phyloP scores from a whole-genome alignment of 306 rosid genomes.

The Cicer bijugum region DNA sequence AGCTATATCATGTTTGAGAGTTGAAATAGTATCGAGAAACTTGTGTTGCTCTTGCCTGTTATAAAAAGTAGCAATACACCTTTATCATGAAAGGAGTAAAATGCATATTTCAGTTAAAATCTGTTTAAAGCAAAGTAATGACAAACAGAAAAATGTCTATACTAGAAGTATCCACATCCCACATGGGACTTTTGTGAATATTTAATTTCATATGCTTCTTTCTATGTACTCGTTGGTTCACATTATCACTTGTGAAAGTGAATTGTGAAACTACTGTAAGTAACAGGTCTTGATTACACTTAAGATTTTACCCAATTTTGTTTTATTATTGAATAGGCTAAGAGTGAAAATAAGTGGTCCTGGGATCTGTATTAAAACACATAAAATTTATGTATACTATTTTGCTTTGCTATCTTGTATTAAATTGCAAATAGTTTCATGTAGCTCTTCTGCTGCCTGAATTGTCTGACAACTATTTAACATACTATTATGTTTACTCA shows the following conservation, averaged over 20 bases:
- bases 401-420: not conserved
- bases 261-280: conserved; percentile 34
- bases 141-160: conserved; percentile 37
- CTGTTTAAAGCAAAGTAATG: conserved; percentile 26
- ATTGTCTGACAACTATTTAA: not conserved
- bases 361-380: conserved; percentile 36
- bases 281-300: conserved; percentile 7
- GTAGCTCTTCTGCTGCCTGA: not conserved
- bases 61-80: not conserved
- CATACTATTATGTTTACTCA: too few species aligned
- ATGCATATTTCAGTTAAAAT: conserved; percentile 1
- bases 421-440: not conserved
- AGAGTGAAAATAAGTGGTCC: conserved; percentile 32
- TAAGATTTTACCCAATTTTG: conserved; percentile 29
- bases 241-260: conserved; percentile 33
- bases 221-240: conserved; percentile 21
- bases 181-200: conserved; percentile 48
- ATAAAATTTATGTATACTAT: not conserved
- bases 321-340: conserved; percentile 4
- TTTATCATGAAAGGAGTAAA: conserved; percentile 1
- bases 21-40: conserved; percentile 35
- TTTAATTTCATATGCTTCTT: conserved; percentile 39
- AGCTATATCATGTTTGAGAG: conserved; percentile 77
- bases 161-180: conserved; percentile 22
- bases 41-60: conserved; percentile 33